Conservation (phyloP, 2,329 filamentous ascomycete species). For the Scytalidium lignicola region DNA sequence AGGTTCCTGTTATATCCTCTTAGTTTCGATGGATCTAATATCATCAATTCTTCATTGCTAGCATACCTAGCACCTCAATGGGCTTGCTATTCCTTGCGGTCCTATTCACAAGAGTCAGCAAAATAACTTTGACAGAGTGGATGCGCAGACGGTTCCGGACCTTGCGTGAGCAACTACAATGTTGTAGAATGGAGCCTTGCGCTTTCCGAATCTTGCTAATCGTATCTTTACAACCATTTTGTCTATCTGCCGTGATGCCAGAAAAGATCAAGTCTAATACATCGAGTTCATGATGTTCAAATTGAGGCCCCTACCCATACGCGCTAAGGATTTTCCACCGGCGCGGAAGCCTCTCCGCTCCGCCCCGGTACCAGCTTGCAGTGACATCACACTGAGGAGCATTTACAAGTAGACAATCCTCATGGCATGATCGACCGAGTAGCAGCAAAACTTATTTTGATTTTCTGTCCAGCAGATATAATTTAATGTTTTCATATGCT, state of each 20-base stretch:
- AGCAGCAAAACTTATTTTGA: not conserved
- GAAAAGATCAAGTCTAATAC: not conserved
- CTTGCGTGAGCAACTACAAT: conserved; percentile 92
- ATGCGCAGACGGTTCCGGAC: conserved; percentile 42
- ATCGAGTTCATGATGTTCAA: not conserved
- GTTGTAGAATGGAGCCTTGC: conserved; percentile 91
- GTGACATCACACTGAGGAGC: not conserved
- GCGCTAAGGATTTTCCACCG: not conserved
- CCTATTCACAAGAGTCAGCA: conserved; percentile 37
- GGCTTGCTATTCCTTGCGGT: conserved; percentile 83
- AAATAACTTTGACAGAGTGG: not conserved
- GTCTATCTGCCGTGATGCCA: conserved; percentile 1
- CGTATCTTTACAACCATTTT: conserved; percentile 91
- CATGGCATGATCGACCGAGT: not conserved
- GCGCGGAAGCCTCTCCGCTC: conserved; percentile 1
- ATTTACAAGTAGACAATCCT: not conserved
- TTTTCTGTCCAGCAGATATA: not conserved
- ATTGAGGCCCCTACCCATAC: not conserved
- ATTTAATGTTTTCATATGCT: not conserved
- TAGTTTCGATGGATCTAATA: not conserved
- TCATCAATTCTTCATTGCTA: not conserved
- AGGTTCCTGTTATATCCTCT: conserved; percentile 43
- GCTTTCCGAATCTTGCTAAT: conserved; percentile 86
- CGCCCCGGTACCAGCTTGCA: not conserved
- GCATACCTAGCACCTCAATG: conserved; percentile 76